These are phyloP conservation scores for Penicillium samsonianum DNA, from an alignment of 495 filamentous ascomycete genomes.

Conservation along the genomic window DNA sequence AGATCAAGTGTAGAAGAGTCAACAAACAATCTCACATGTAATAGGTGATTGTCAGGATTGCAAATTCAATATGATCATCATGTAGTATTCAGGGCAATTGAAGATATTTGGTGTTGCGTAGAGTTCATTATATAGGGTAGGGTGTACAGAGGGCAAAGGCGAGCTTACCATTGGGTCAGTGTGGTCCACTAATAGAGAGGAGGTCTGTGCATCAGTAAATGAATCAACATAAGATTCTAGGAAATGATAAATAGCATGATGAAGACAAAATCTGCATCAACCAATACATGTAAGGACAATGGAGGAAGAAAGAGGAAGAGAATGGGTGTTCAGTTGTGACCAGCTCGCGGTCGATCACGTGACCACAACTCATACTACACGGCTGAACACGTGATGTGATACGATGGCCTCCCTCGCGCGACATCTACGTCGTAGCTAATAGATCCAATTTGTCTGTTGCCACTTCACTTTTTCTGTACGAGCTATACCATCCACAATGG, in stretches of 20 bases:
- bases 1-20: constrained; percentile 62
- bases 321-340: background rate
- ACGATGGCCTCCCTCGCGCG: constrained; percentile 7
- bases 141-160: background rate
- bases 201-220: background rate
- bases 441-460: background rate
- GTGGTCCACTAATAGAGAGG: background rate
- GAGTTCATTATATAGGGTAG: background rate
- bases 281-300: background rate
- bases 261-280: background rate
- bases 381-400: background rate
- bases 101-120: background rate
- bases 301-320: background rate
- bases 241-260: background rate
- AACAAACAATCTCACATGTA: constrained; percentile 49
- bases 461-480: background rate
- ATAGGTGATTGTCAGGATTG: constrained; percentile 56
- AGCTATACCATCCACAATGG: constrained; percentile 32
- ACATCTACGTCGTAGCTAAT: background rate
- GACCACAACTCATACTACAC: background rate
- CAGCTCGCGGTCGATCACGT: background rate
- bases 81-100: constrained; percentile 10
- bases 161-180: constrained; percentile 13
- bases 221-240: background rate
- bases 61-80: constrained; percentile 58